phyloP scores from a whole-genome alignment of 2,329 filamentous ascomycete genomes.

The Torrubiella hemipterigena region DNA sequence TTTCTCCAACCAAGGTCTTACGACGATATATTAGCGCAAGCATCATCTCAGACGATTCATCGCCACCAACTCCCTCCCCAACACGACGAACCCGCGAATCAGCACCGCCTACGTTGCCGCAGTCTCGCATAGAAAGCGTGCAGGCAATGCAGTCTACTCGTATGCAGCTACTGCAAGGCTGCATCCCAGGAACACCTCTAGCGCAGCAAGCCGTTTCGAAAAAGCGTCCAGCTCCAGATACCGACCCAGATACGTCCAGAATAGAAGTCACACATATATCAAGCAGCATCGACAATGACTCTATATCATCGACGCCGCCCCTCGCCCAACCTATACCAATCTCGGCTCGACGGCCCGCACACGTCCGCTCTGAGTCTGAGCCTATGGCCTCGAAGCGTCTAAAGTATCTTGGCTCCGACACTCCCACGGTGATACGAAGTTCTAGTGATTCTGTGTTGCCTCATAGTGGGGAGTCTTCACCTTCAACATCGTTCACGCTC shows the following conservation, averaged over 20 bases:
- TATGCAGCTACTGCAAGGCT: not conserved
- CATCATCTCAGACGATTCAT: constrained; percentile 12
- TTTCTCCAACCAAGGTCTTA: constrained; percentile 37
- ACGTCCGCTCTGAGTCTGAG: constrained; percentile 18
- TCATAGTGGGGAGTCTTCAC: too few species aligned
- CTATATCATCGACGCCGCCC: constrained; percentile 8
- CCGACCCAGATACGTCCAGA: constrained; percentile 6
- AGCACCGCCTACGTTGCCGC: too few species aligned
- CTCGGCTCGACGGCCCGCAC: too few species aligned
- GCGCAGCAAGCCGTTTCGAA: not conserved
- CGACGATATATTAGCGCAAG: constrained; percentile 34
- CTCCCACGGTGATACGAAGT: constrained; percentile 13
- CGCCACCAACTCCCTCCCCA: constrained; percentile 10
- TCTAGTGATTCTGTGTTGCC: constrained; percentile 20
- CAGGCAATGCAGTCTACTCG: too few species aligned
- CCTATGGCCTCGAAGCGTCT: constrained; percentile 17
- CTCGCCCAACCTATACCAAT: too few species aligned
- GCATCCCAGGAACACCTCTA: constrained; percentile 4
- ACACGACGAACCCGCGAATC: too few species aligned
- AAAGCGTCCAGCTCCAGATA: constrained; percentile 2
- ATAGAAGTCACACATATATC: constrained; percentile 21
- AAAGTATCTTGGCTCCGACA: constrained; percentile 8
- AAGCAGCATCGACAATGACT: constrained; percentile 14
- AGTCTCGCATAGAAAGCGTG: not conserved
- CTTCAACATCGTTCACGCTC: constrained; percentile 13